These are phyloP conservation scores for Hsuehochloa calcarea DNA, from an alignment of 176 grass and related monocot species.

Conservation along the genomic window DNA sequence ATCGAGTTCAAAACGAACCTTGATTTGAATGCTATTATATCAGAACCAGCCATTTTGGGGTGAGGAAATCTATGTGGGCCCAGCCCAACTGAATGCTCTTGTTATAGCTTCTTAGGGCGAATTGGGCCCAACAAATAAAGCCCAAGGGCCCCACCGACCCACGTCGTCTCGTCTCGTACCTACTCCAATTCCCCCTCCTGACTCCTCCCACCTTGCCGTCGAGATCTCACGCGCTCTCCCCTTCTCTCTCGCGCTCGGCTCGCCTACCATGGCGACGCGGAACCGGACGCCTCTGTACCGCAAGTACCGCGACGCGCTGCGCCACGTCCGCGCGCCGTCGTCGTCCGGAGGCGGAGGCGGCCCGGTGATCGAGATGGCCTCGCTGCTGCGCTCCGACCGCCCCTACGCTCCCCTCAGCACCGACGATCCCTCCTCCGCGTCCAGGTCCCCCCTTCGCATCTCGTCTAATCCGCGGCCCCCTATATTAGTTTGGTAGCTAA, in stretches of 20 bases:
- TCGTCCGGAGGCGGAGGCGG: slow-evolving; percentile 41
- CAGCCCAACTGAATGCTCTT: accelerated
- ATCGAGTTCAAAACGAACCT: too few species aligned
- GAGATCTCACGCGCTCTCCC: neutral
- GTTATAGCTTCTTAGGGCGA: accelerated
- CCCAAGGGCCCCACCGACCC: slow-evolving; percentile 1
- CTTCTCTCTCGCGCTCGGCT: neutral
- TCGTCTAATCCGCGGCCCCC: neutral
- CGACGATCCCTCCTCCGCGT: slow-evolving; percentile 67
- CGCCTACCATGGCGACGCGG: slow-evolving; percentile 69
- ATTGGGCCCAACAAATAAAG: neutral
- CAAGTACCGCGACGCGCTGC: slow-evolving; percentile 93
- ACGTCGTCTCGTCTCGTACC: slow-evolving; percentile 25
- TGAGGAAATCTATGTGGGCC: neutral
- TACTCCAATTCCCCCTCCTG: slow-evolving; percentile 12
- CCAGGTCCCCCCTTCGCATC: slow-evolving; percentile 48
- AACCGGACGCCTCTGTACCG: slow-evolving; percentile 83
- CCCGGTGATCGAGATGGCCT: slow-evolving; percentile 83
- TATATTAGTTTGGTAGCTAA: neutral
- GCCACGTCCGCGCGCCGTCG: slow-evolving; percentile 64
- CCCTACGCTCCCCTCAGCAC: slow-evolving; percentile 88
- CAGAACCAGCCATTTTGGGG: too few species aligned
- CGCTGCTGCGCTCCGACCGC: slow-evolving; percentile 67
- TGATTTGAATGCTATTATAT: too few species aligned
- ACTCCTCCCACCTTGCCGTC: neutral